phyloP scores from a whole-genome alignment of 305 asterid species.

The Fraxinus xanthoxyloides region DNA sequence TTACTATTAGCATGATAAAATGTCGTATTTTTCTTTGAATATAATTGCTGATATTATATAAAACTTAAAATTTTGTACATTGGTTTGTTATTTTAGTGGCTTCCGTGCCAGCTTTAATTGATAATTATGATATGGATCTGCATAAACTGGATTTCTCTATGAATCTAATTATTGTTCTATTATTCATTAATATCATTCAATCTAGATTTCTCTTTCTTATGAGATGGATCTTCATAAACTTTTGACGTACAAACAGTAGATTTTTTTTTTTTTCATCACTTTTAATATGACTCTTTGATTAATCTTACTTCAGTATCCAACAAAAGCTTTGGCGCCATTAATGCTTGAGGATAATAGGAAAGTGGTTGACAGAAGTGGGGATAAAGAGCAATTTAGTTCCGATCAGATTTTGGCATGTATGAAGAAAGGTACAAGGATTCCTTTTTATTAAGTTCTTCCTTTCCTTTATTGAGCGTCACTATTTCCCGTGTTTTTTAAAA shows the following conservation, averaged over 20 bases:
- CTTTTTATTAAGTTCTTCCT: background rate
- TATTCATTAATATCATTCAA: background rate
- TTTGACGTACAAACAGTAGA: background rate
- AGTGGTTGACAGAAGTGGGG: conserved; percentile 84
- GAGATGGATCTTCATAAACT: background rate
- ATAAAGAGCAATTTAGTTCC: conserved; percentile 66
- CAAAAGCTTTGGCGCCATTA: conserved; percentile 86
- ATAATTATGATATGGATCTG: background rate
- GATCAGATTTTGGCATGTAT: conserved; percentile 71
- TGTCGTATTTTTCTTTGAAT: background rate
- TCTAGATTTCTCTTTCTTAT: background rate
- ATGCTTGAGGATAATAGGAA: conserved; percentile 87
- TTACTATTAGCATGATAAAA: background rate
- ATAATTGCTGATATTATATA: background rate
- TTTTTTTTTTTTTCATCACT: background rate
- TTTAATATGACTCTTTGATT: background rate
- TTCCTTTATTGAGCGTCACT: background rate
- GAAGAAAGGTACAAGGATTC: conserved; percentile 59
- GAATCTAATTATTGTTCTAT: background rate
- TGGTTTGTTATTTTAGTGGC: background rate
- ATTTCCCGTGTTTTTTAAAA: background rate
- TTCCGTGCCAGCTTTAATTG: background rate
- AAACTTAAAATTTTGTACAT: background rate
- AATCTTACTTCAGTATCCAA: conserved; percentile 63
- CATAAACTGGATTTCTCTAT: background rate